Conservation (phyloP, 2,329 filamentous ascomycete species). For the Venturiaceae sp. region DNA sequence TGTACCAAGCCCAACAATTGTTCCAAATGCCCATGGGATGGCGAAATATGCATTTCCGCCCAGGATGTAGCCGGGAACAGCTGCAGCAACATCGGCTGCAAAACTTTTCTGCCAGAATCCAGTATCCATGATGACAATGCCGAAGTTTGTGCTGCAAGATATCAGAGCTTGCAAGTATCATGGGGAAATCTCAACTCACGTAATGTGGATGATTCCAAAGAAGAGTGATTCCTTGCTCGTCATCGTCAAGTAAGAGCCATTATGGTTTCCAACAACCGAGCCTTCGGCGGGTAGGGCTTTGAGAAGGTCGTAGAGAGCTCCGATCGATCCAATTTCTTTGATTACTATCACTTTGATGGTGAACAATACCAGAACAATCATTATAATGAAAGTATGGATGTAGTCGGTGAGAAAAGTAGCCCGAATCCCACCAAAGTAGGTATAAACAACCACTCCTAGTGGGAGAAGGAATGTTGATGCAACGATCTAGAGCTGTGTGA, state of each 20-base stretch:
- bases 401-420: slow-evolving; percentile 81
- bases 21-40: slow-evolving; percentile 82
- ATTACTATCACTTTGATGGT: slow-evolving; percentile 73
- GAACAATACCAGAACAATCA: slow-evolving; percentile 81
- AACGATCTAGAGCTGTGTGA: slow-evolving; percentile 66
- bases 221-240: slow-evolving; percentile 72
- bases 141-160: slow-evolving; percentile 51
- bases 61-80: slow-evolving; percentile 79
- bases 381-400: slow-evolving; percentile 68
- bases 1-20: slow-evolving; percentile 76
- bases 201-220: slow-evolving; percentile 60
- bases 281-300: slow-evolving; percentile 53
- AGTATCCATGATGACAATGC: slow-evolving; percentile 76
- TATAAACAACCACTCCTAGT: slow-evolving; percentile 72
- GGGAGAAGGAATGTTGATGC: slow-evolving; percentile 80
- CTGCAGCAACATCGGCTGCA: slow-evolving; percentile 73
- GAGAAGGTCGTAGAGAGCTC: slow-evolving; percentile 68
- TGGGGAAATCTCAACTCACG: slow-evolving; percentile 15
- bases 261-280: slow-evolving; percentile 69
- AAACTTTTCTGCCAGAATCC: slow-evolving; percentile 91
- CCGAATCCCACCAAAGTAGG: slow-evolving; percentile 66
- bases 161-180: neutral
- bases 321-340: slow-evolving; percentile 63
- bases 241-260: slow-evolving; percentile 87
- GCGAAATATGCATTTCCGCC: slow-evolving; percentile 78